phyloP scores from a whole-genome alignment of 2,329 filamentous ascomycete species.

The Leptographium wingfieldii region DNA sequence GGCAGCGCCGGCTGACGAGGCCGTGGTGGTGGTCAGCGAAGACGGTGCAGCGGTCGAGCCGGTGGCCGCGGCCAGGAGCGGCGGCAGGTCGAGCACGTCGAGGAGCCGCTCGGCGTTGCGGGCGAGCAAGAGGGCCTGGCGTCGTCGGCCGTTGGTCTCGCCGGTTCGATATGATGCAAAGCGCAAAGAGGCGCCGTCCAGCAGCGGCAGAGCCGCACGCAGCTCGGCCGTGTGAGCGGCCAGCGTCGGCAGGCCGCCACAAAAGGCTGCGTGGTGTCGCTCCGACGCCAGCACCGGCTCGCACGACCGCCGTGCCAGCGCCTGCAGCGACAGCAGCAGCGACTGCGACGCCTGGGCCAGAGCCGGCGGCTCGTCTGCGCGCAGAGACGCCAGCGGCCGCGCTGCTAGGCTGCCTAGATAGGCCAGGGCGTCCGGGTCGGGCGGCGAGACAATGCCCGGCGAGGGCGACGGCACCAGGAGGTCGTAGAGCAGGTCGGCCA shows the following conservation, averaged over 20 bases:
- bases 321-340: constrained; percentile 69
- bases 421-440: constrained; percentile 42
- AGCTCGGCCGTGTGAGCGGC: constrained; percentile 54
- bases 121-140: constrained; percentile 67
- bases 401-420: constrained; percentile 73
- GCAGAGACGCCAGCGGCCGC: constrained; percentile 60
- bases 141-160: constrained; percentile 51
- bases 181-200: constrained; percentile 64
- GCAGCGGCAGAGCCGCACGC: constrained; percentile 57
- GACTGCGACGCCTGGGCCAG: constrained; percentile 74
- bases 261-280: constrained; percentile 61
- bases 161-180: constrained; percentile 53
- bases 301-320: constrained; percentile 80
- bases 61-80: constrained; percentile 70
- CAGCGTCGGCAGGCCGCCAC: constrained; percentile 57
- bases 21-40: constrained; percentile 5
- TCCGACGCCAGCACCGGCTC: constrained; percentile 73
- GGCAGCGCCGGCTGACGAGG: constrained; percentile 11
- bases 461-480: constrained; percentile 38
- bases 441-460: constrained; percentile 14
- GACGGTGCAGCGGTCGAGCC: constrained; percentile 17
- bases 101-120: constrained; percentile 81
- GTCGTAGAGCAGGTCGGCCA: constrained; percentile 65
- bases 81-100: constrained; percentile 82
- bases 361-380: constrained; percentile 61